Evolutionary conservation across 1,284 basidiomycete genomes (phyloP).

Genomic region (Schizophyllum commune): DNA sequence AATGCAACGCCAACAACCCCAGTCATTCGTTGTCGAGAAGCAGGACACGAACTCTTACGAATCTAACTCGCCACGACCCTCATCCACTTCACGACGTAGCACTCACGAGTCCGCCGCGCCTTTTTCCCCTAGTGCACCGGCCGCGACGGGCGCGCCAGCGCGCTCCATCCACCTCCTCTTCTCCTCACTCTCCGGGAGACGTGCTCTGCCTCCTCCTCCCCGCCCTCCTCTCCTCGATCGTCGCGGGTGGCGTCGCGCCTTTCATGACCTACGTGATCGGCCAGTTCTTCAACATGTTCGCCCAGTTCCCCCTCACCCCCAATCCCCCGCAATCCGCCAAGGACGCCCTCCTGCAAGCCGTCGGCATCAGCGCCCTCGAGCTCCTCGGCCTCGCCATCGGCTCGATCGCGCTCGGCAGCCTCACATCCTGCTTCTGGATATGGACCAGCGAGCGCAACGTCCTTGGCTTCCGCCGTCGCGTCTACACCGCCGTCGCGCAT

Average conservation of each 20-base stretch:
- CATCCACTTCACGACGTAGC: no score
- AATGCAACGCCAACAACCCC: no score
- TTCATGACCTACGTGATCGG: conserved; percentile 93
- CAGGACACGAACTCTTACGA: no score
- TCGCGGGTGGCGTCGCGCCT: conserved; percentile 77
- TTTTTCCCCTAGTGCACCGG: conserved; percentile 25
- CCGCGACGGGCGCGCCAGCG: conserved; percentile 15
- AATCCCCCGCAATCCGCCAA: conserved; percentile 32
- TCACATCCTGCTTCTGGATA: conserved; percentile 68
- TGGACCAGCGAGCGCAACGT: conserved; percentile 68
- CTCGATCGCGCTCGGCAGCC: conserved; percentile 54
- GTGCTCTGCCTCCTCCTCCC: conserved; percentile 60
- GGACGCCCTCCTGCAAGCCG: conserved; percentile 39
- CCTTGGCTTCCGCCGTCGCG: conserved; percentile 46
- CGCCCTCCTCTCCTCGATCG: conserved; percentile 56
- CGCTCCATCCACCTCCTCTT: conserved; percentile 48
- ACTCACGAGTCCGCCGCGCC: no score
- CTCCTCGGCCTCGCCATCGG: conserved; percentile 55
- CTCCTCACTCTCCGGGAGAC: conserved; percentile 51
- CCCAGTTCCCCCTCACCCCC: conserved; percentile 28
- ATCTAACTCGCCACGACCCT: no score
- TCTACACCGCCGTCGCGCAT: conserved; percentile 55
- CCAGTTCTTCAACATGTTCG: conserved; percentile 78
- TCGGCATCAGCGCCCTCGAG: conserved; percentile 47
- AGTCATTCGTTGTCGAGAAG: no score